phyloP scores from a whole-genome alignment of 495 filamentous ascomycete genomes.

The Parathielavia hyrcaniae region DNA sequence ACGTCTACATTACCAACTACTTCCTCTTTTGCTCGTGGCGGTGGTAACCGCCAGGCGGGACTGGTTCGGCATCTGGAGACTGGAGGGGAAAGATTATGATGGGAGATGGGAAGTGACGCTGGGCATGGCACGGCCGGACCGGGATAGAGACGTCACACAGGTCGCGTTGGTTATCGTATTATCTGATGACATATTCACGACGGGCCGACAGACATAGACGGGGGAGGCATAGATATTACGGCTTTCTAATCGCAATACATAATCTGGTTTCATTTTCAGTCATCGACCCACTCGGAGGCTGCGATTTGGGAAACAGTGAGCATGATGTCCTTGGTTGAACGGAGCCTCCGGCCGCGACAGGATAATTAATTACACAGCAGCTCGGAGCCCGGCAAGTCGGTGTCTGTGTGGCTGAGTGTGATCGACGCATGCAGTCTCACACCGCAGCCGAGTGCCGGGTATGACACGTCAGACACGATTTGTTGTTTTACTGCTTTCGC shows the following conservation, averaged over 20 bases:
- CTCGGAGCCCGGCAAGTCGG: too few relatives aligned
- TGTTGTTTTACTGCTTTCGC: too few relatives aligned
- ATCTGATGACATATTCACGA: background rate
- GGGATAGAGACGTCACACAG: background rate
- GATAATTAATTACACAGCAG: background rate
- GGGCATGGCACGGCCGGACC: background rate
- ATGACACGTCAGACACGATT: too few relatives aligned
- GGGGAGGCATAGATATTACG: background rate
- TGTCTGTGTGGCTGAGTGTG: too few relatives aligned
- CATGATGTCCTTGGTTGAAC: background rate
- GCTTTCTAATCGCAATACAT: background rate
- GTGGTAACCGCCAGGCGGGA: slow-evolving; percentile 20
- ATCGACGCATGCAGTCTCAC: background rate
- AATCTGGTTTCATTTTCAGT: background rate
- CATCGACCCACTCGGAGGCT: background rate
- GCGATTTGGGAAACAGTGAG: background rate
- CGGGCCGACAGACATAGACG: background rate
- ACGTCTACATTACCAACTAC: slow-evolving; percentile 29
- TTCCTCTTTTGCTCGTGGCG: slow-evolving; percentile 29
- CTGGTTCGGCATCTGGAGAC: background rate
- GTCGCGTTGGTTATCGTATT: background rate
- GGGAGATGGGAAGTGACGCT: background rate
- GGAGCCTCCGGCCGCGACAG: background rate
- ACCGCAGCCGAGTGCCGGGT: background rate
- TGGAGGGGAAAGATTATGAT: background rate